Evolutionary conservation across 2,329 filamentous ascomycete genomes (phyloP).

Genomic region (Phaeoacremonium minimum): DNA sequence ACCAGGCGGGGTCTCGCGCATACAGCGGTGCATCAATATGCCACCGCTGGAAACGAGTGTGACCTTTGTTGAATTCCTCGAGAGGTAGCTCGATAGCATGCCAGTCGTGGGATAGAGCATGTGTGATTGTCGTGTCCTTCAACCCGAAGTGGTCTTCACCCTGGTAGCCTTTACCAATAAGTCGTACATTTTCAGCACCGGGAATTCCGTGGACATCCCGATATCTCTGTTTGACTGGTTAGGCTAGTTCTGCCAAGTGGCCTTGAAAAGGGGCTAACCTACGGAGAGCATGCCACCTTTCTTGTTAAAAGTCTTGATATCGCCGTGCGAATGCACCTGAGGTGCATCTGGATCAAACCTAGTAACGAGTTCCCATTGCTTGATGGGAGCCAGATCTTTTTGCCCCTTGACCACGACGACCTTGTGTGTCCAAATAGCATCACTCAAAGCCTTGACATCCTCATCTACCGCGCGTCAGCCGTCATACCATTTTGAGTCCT

Average conservation of each 20-base stretch:
- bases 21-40: slow-evolving; percentile 33
- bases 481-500: background rate
- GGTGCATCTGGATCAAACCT: slow-evolving; percentile 35
- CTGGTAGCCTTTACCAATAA: slow-evolving; percentile 31
- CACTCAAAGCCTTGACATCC: slow-evolving; percentile 27
- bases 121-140: slow-evolving; percentile 17
- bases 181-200: slow-evolving; percentile 25
- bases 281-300: slow-evolving; percentile 32
- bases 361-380: slow-evolving; percentile 39
- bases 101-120: slow-evolving; percentile 18
- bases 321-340: slow-evolving; percentile 35
- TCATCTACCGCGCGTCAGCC: slow-evolving; percentile 19
- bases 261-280: no score
- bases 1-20: slow-evolving; percentile 25
- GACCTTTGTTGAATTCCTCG: slow-evolving; percentile 22
- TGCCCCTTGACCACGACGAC: slow-evolving; percentile 38
- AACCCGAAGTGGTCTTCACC: slow-evolving; percentile 29
- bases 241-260: no score
- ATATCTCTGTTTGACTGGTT: slow-evolving; percentile 17
- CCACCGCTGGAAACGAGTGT: slow-evolving; percentile 32
- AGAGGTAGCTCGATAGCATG: slow-evolving; percentile 18
- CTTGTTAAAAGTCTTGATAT: slow-evolving; percentile 32
- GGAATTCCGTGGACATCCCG: slow-evolving; percentile 26
- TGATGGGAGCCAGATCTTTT: slow-evolving; percentile 29
- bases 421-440: slow-evolving; percentile 37